Evolutionary conservation across 116 monocot species (phyloP), one percentile per base, ranked within the genome.

Genomic region (Phalaenopsis hybrid): DNA sequence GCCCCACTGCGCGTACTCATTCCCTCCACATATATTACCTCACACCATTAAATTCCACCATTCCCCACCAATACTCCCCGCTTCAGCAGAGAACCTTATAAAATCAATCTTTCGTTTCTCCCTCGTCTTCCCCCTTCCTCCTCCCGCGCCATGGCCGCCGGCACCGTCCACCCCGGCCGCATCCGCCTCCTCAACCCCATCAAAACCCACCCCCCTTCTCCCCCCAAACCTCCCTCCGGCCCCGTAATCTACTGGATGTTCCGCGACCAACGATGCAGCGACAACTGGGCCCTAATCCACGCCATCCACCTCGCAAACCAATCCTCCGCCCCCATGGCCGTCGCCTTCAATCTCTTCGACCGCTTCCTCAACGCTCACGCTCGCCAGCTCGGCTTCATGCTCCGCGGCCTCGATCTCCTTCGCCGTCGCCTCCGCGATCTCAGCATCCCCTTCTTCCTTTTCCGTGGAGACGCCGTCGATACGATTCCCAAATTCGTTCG

Each of bases 221-320:
- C 85, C 52, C 33, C 81, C 23, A 13, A 79, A n/a, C 18, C 57
- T 44, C 57, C 72, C 25, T 11, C 61, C 37, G 90, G 93, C 6
- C 90, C 95, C 10, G 88, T 98, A 2, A 82, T 98, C 43, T 98
- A 98, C 87, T 98, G 98, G 98, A 98, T 94, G 98, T 93, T 98
- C 88, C 92, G 98, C 48, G 98, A 98, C 79, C 98, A 98, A 83
- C 89, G 98, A 3, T 44, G 81, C 79, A 37, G 85, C 31, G 95
- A 95, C 89, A 98, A 98, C 89, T 93, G 93, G 93, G 94, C 98
- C 28, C 89, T 98, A 52, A 79, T 92, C 81, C 98, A 98, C 92
- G 93, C 98, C 46, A 84, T 90, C 79, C 81, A 86, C 70, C 85
- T 98, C 79, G 95, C 95, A 46, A 67, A 83, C 75, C 78, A 76